Evolutionary conservation across 257 asterid species (phyloP), one percentile per base, ranked within the genome.

Genomic region (Voacanga thouarsii): DNA sequence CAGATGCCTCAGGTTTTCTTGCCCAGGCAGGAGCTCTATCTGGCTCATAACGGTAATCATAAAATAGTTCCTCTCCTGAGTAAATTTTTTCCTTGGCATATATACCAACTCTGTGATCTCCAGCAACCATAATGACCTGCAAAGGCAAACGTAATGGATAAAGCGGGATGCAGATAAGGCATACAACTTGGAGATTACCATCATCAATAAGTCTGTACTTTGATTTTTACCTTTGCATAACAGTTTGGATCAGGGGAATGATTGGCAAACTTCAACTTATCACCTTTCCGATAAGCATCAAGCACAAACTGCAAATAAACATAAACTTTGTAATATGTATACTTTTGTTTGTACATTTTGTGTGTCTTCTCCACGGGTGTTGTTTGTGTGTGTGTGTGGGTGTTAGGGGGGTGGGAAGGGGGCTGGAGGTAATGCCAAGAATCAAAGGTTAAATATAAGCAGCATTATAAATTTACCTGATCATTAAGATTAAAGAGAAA

Each of bases 21-120:
- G 97, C 97, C 99, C 99, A 96, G 6, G 91, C 94, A 57, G 94
- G 98, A 78, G 94, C 96, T 78, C 92, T 87, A 68, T 93, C 97
- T 0, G 96, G 73, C 81, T 89, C 97, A 33, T 96, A 96, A 8
- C 92, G 91, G 66, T 96, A 96, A 79, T 92, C 99, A 44, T 93
- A 93, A 63, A 96, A 92, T 78, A 96, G 85, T 83, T 96, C 98
- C 83, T 93, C 98, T 57, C 98, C 98, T 15, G 96, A 90, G 69
- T 74, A 51, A 67, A 96, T 92, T 68, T 92, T 83, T 82, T 93
- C 98, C 77, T 89, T 96, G 53, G 98, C 94, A 82, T 89, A 96
- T 83, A 96, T 96, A 24, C 94, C 98, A 16, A 96, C 97, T 82
- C 96, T 83, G 86, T 90, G 97, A 84, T 95, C 97, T 78, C 97